Evolutionary conservation across 805 yeast species (phyloP), one percentile per base, ranked within the genome.

Genomic region (Isabelozyma rhagii): DNA sequence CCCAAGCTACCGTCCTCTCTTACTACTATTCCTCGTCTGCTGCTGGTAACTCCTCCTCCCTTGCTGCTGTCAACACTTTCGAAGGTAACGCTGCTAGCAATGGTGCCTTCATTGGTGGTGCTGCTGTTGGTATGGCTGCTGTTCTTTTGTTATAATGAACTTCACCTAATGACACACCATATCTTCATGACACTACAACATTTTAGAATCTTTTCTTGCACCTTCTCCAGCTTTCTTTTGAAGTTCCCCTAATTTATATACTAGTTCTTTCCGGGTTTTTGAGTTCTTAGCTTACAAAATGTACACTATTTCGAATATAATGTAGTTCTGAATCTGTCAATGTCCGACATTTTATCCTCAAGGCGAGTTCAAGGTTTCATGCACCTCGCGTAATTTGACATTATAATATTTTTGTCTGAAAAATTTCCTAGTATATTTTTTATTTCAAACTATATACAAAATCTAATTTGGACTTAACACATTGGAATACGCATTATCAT

Each of bases 121-220:
- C 63, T 43, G 76, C 68, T 52, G 78, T 69, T 49, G 77, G 72
- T 63, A 52, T 72, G 48, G 76, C 71, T 54, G 77, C 72, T 50
- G 60, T 63, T 55, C 27, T 43, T 21, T 68, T 73, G 59, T 64
- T 68, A 51, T 39, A 39, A 15, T 39, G 41, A 39, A 31, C 36
- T 31, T 10, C 10, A 31, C 36, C n/a, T 13, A 31, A 31, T 31
- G 36, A 31, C 36, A 31, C 36, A 31, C 36, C 36, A 31, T 31
- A 31, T 21, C 36, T 31, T 31, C 14, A 41, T 41, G 28, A 41
- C 25, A 11, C 15, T 39, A 13, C 15, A 41, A 41, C 21, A 41
- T 41, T 41, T 17, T 41, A 28, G 29, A 41, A 41, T 27, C 27
- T 41, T 41, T 18, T 41, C 10, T n/a, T 21, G 27, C 21, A 15